phyloP scores from a whole-genome alignment of 2,329 filamentous ascomycete genomes.

The Fusarium sp. region DNA sequence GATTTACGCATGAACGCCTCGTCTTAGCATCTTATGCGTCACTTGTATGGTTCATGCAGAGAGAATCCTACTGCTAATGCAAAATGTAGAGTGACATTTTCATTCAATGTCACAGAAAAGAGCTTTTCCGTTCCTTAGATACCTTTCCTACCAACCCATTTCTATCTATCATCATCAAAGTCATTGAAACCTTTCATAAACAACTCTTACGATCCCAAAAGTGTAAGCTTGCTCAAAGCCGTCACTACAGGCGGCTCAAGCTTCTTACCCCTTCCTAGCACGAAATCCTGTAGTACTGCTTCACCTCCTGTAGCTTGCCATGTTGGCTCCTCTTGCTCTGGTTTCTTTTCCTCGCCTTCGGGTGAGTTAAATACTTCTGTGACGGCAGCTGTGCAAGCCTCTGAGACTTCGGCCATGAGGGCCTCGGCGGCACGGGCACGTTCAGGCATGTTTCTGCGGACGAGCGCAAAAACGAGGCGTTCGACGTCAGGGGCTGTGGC shows the following conservation, averaged over 20 bases:
- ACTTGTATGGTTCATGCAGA: not conserved
- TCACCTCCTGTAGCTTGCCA: constrained; percentile 58
- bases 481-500: constrained; percentile 74
- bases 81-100: not conserved
- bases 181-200: constrained; percentile 9
- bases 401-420: constrained; percentile 76
- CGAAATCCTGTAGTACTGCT: constrained; percentile 60
- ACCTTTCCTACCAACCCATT: not conserved
- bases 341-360: constrained; percentile 29
- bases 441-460: constrained; percentile 86
- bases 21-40: not conserved
- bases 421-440: constrained; percentile 78
- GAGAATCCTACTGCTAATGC: not conserved
- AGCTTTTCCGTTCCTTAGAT: constrained; percentile 8
- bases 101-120: not conserved
- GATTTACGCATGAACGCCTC: not conserved
- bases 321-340: constrained; percentile 31
- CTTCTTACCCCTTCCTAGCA: constrained; percentile 55
- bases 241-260: constrained; percentile 60
- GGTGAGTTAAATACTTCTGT: constrained; percentile 68
- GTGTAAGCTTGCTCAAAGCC: constrained; percentile 57
- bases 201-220: constrained; percentile 54
- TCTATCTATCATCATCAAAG: constrained; percentile 4
- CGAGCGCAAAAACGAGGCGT: constrained; percentile 76
- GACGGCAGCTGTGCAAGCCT: constrained; percentile 70